Conservation (phyloP, 768 basidiomycete genomes). For the Tricholomella constricta region DNA sequence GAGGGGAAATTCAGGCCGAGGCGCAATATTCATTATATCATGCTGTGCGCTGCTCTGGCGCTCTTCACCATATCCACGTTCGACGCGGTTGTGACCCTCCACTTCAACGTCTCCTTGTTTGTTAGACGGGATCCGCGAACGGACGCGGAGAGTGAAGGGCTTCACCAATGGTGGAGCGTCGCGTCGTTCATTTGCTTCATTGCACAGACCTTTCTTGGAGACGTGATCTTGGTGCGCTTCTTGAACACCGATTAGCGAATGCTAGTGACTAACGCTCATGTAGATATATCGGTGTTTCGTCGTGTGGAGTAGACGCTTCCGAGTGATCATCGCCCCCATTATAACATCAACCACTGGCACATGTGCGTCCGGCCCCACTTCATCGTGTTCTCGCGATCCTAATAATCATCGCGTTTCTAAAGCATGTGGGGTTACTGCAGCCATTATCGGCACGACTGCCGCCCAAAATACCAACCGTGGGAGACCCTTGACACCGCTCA, state of each 20-base stretch:
- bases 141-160: background rate
- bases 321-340: conserved; percentile 2
- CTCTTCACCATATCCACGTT: conserved; percentile 11
- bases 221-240: conserved; percentile 9
- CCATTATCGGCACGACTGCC: conserved; percentile 1
- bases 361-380: background rate
- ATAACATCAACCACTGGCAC: conserved; percentile 8
- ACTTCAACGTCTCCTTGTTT: conserved; percentile 4
- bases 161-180: conserved; percentile 13
- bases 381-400: background rate
- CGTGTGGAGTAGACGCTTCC: conserved; percentile 7
- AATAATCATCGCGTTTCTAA: background rate
- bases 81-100: conserved; percentile 7
- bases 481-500: conserved; percentile 4
- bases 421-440: conserved; percentile 12
- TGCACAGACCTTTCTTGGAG: conserved; percentile 12
- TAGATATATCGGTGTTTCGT: conserved; percentile 19
- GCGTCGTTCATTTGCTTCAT: conserved; percentile 7
- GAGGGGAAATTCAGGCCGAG: conserved; percentile 1
- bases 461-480: background rate
- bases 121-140: conserved; percentile 4
- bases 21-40: background rate
- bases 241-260: background rate
- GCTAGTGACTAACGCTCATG: background rate
- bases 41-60: conserved; percentile 5